A percentile compares a stretch with the other conserved stretches of the same genome.
These are phyloP conservation scores for Dryas alaskensis DNA, from an alignment of 306 rosid genomes.

Conservation along the genomic window DNA sequence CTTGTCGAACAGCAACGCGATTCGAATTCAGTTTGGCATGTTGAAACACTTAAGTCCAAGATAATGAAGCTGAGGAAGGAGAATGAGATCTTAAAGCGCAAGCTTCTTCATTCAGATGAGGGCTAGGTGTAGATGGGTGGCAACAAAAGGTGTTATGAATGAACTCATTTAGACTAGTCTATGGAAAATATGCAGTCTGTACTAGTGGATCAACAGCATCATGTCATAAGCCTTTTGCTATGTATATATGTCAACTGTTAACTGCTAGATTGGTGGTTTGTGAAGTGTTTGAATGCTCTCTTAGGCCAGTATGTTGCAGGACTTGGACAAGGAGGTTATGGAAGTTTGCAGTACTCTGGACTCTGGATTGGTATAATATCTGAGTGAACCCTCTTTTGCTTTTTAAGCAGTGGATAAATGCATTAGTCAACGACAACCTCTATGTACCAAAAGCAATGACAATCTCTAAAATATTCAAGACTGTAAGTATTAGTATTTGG, in stretches of 20 bases:
- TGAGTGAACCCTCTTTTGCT: neutral
- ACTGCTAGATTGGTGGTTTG: neutral
- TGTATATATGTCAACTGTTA: neutral
- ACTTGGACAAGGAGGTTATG: neutral
- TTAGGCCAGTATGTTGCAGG: neutral
- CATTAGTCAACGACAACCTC: neutral
- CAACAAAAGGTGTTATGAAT: neutral
- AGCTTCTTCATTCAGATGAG: conserved; percentile 33
- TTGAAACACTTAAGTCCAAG: conserved; percentile 64
- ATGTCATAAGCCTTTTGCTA: neutral
- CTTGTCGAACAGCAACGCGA: conserved; percentile 55
- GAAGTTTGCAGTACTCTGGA: neutral
- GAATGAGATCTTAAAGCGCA: conserved; percentile 64
- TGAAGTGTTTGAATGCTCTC: neutral
- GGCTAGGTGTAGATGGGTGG: conserved; percentile 19
- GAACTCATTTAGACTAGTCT: too few relatives aligned
- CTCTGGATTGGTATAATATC: neutral
- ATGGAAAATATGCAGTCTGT: too few relatives aligned
- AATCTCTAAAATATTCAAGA: too few relatives aligned
- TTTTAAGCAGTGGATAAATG: neutral
- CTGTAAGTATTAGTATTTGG: too few relatives aligned
- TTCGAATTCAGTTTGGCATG: conserved; percentile 50
- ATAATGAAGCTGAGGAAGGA: conserved; percentile 68
- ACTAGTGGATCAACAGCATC: neutral
- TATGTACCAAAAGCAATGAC: too few relatives aligned